A percentile compares a stretch with the other conserved stretches of the same genome.
phyloP scores from a whole-genome alignment of 805 yeast genomes.

The Candida fluviatilis region DNA sequence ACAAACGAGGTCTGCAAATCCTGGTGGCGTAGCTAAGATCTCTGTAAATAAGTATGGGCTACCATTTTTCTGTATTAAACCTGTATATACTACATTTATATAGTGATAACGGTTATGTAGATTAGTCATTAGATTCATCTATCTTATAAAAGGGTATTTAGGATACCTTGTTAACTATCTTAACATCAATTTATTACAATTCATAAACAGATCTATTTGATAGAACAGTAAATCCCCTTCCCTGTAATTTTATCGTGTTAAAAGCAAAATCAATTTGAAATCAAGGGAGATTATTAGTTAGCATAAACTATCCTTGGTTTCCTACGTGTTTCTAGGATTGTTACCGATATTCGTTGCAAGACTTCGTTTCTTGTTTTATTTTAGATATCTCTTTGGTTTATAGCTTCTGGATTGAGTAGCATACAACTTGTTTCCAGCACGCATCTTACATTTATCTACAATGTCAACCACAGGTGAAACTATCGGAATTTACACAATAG shows the following conservation, averaged over 20 bases:
- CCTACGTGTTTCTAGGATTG: background rate
- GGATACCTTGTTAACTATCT: background rate
- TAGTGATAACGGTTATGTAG: too few relatives aligned
- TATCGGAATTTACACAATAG: slow-evolving; percentile 54
- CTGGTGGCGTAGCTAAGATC: background rate
- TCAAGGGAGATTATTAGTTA: too few relatives aligned
- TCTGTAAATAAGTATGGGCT: background rate
- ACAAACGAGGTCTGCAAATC: background rate
- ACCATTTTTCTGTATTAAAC: background rate
- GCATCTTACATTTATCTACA: background rate
- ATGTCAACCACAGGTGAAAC: slow-evolving; percentile 6
- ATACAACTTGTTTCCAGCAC: too few relatives aligned
- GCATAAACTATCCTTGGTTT: too few relatives aligned
- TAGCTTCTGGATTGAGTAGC: too few relatives aligned
- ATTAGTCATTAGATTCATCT: background rate
- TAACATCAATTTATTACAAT: background rate
- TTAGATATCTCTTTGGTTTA: too few relatives aligned
- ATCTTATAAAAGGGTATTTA: background rate
- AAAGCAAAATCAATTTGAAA: too few relatives aligned
- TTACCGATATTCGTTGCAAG: background rate
- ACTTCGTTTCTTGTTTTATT: background rate
- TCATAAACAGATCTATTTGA: too few relatives aligned
- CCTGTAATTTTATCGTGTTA: too few relatives aligned
- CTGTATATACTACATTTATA: too few relatives aligned
- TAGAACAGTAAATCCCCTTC: too few relatives aligned